Conservation (phyloP, 345 rosid species). For the Linum lewisii region DNA sequence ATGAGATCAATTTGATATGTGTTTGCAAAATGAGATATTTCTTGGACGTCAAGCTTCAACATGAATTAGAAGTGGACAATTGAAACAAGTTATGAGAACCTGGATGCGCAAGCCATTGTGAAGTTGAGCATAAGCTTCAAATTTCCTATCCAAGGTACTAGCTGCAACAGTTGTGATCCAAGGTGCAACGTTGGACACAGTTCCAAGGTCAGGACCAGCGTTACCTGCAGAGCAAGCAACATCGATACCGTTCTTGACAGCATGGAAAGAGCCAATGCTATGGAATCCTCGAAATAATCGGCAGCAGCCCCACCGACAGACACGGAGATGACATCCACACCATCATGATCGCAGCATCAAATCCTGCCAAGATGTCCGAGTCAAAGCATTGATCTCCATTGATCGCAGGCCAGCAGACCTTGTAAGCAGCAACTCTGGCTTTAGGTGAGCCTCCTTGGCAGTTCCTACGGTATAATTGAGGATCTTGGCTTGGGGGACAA, state of each 20-base stretch:
- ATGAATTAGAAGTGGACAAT: neutral
- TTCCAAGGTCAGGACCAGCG: slow-evolving; percentile 28
- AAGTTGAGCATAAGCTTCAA: slow-evolving; percentile 29
- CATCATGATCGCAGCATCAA: slow-evolving; percentile 66
- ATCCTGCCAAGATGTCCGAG: slow-evolving; percentile 58
- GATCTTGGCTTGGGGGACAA: slow-evolving; percentile 41
- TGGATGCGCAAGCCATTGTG: slow-evolving; percentile 27
- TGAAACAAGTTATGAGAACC: neutral
- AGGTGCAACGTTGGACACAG: slow-evolving; percentile 41
- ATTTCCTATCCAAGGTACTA: slow-evolving; percentile 42
- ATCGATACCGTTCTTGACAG: slow-evolving; percentile 43
- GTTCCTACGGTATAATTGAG: slow-evolving; percentile 54
- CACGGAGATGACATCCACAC: slow-evolving; percentile 66
- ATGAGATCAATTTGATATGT: no score
- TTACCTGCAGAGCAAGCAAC: slow-evolving; percentile 59
- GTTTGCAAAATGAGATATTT: neutral
- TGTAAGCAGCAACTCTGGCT: slow-evolving; percentile 81
- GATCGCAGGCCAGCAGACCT: slow-evolving; percentile 59
- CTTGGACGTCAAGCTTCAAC: no score
- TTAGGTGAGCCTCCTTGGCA: slow-evolving; percentile 76
- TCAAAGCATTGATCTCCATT: slow-evolving; percentile 50
- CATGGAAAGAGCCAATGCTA: slow-evolving; percentile 75
- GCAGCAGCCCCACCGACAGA: slow-evolving; percentile 48
- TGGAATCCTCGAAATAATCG: slow-evolving; percentile 41
- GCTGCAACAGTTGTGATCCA: slow-evolving; percentile 62